Evolutionary conservation across 306 rosid genomes (phyloP).

Genomic region (Mimosa pudica): DNA sequence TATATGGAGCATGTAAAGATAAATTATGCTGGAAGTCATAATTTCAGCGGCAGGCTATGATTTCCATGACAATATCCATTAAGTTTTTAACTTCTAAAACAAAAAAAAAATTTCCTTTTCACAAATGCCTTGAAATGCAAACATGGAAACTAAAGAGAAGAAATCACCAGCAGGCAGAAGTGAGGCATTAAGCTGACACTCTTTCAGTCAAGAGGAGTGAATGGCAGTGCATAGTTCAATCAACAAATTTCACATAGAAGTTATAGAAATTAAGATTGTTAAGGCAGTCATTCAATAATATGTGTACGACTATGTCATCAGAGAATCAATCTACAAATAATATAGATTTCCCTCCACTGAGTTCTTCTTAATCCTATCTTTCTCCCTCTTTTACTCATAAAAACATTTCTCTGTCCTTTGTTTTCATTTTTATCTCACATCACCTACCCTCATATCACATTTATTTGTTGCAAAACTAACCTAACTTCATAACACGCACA

Average conservation of each 20-base stretch:
- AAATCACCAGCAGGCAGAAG: background rate
- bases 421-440: background rate
- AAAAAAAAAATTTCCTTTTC: constrained; percentile 3
- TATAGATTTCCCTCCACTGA: background rate
- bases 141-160: background rate
- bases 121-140: background rate
- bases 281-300: background rate
- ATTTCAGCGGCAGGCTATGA: constrained; percentile 7
- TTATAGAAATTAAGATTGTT: background rate
- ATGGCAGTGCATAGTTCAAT: background rate
- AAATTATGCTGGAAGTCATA: constrained; percentile 13
- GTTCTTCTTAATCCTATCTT: background rate
- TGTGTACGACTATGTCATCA: background rate
- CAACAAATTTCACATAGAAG: background rate
- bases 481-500: background rate
- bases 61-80: background rate
- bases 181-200: background rate
- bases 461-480: background rate
- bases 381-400: background rate
- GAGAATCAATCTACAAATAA: background rate
- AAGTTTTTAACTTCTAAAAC: background rate
- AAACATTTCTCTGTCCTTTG: background rate
- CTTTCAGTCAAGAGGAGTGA: background rate
- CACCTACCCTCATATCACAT: constrained; percentile 5
- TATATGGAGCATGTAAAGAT: background rate